Evolutionary conservation across 495 filamentous ascomycete genomes (phyloP), one percentile per base, ranked within the genome.

Genomic region (Aspergillus cristatus): DNA sequence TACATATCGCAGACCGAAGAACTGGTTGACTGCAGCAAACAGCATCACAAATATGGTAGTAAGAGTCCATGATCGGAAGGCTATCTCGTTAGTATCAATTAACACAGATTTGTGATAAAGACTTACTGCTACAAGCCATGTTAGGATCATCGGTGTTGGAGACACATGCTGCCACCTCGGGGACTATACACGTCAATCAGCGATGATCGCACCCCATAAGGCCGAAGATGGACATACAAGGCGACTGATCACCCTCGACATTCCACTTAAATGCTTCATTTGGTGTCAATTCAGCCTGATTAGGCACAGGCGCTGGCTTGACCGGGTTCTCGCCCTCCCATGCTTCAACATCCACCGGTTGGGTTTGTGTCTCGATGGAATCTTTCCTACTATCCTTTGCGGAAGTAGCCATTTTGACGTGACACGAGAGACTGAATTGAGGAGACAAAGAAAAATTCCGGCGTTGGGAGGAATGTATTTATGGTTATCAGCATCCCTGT

Each of bases 141-240:
- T 18, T 47, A 11, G 52, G 49, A 31, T 55, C 52, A 42, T 55
- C 52, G 32, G 45, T 55, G 32, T 55, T 55, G 3, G 52, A 46
- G 3, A 55, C 52, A 40, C 52, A 55, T 16, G 52, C 52, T 7
- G 52, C 52, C 24, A 55, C 52, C 28, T 55, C 52, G n/a, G 52
- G 52, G 24, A 55, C 52, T 55, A 18, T 14, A 17, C 15, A 16
- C 12, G 25, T 22, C 12, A 1, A 11, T 3, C 14, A 2, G 4
- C 14, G 13, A 31, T 32, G 14, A 26, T 22, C 6, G n/a, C 15
- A 18, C 11, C 25, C 30, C 4, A 24, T 8, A 8, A 24, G 4
- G 8, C 4, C 8, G 8, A 24, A 10, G 31, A 3, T 14, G 2
- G 34, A 41, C 52, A 14, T 28, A 55, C 52, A 55, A 12, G 52